These are phyloP conservation scores for Metschnikowia similis DNA, from an alignment of 805 yeast species.

Conservation along the genomic window DNA sequence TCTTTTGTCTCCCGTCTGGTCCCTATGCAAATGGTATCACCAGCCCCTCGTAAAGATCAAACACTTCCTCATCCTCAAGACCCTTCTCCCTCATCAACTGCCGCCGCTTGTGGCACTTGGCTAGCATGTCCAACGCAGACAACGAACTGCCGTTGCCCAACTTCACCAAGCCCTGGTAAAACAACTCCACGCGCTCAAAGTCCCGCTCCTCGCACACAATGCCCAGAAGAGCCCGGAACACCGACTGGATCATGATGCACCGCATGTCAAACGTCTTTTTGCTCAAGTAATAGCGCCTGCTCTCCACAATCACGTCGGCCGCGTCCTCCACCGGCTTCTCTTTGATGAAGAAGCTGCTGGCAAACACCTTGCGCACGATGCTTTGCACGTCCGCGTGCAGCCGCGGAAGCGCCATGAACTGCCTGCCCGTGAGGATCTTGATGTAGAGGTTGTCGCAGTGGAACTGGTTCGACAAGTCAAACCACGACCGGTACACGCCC, in stretches of 20 bases:
- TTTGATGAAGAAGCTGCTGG: constrained; percentile 23
- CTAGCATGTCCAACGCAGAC: constrained; percentile 19
- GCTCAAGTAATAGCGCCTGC: constrained; percentile 24
- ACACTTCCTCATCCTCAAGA: constrained; percentile 11
- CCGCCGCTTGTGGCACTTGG: constrained; percentile 8
- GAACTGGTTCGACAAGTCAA: constrained; percentile 15
- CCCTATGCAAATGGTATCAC: constrained; percentile 15
- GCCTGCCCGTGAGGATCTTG: constrained; percentile 10
- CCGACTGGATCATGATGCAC: constrained; percentile 32
- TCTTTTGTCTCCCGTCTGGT: no score
- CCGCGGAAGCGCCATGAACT: constrained; percentile 15
- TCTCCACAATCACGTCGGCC: constrained; percentile 21
- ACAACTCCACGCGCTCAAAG: constrained; percentile 29
- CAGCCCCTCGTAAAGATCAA: constrained; percentile 13
- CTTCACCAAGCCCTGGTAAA: constrained; percentile 26
- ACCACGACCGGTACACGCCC: constrained; percentile 12
- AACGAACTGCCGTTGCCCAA: constrained; percentile 34
- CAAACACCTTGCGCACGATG: constrained; percentile 18
- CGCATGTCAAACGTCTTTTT: constrained; percentile 24
- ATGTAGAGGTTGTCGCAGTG: constrained; percentile 11
- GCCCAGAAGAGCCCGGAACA: constrained; percentile 21
- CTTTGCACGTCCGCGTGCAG: constrained; percentile 26
- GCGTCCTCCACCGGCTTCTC: constrained; percentile 11
- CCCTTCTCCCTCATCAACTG: constrained; percentile 2
- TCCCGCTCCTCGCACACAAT: constrained; percentile 21